Conservation (phyloP, 2,329 filamentous ascomycete species). For the Drechslerella coelobrocha region DNA sequence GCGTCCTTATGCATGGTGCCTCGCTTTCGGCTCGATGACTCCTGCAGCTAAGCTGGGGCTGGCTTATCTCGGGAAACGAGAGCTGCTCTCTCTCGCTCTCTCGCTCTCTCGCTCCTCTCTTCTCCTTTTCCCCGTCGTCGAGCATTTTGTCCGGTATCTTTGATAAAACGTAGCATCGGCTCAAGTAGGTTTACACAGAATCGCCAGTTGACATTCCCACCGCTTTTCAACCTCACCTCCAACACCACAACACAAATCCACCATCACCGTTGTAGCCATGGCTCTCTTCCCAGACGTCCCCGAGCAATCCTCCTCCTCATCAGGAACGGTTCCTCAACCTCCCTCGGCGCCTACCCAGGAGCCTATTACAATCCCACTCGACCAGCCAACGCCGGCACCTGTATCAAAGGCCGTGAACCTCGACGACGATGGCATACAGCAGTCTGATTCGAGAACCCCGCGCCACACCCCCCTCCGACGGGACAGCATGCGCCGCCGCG, state of each 20-base stretch:
- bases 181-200: no score
- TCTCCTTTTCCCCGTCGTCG: neutral
- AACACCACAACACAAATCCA: slow-evolving; percentile 1
- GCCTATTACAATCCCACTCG: slow-evolving; percentile 41
- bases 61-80: slow-evolving; percentile 2
- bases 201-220: no score
- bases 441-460: neutral
- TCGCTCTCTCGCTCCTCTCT: neutral
- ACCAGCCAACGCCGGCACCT: slow-evolving; percentile 40
- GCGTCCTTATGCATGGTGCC: no score
- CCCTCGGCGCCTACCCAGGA: neutral
- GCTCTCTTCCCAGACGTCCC: slow-evolving; percentile 35
- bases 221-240: neutral
- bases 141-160: neutral
- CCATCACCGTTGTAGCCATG: slow-evolving; percentile 7
- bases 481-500: slow-evolving; percentile 67
- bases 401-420: slow-evolving; percentile 31
- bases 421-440: slow-evolving; percentile 14
- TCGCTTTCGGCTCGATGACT: neutral
- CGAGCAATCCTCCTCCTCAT: slow-evolving; percentile 16
- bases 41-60: neutral
- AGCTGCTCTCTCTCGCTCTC: neutral
- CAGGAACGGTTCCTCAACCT: neutral
- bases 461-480: slow-evolving; percentile 31
- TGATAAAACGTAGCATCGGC: no score